A percentile compares a stretch with the other conserved stretches of the same genome.
Evolutionary conservation across 306 rosid species (phyloP).

Genomic region (Begonia loranthoides): DNA sequence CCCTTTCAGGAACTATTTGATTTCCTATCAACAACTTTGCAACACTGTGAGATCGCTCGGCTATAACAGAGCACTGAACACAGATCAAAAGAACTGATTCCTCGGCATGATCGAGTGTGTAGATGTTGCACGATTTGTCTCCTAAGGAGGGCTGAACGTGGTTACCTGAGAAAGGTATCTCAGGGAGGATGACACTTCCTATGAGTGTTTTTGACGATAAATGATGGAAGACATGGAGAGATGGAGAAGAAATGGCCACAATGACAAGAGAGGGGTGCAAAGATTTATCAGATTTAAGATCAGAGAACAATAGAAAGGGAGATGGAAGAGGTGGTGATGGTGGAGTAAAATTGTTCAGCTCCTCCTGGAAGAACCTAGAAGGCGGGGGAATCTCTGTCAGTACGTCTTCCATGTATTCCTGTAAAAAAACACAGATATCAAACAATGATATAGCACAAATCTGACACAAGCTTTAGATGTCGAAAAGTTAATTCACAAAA

Average conservation of each 20-base stretch:
- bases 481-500: too few relatives aligned
- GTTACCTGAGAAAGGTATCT: constrained; percentile 35
- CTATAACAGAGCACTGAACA: constrained; percentile 22
- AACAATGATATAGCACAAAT: not conserved
- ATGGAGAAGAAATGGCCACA: constrained; percentile 46
- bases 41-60: constrained; percentile 35
- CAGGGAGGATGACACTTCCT: constrained; percentile 64
- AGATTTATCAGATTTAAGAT: constrained; percentile 17
- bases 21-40: constrained; percentile 32
- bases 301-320: constrained; percentile 46
- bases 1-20: constrained; percentile 31
- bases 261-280: constrained; percentile 61
- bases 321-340: constrained; percentile 49
- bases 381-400: constrained; percentile 76
- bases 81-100: constrained; percentile 28
- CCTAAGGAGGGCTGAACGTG: constrained; percentile 25
- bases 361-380: constrained; percentile 67
- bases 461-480: too few relatives aligned
- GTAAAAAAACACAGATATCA: constrained; percentile 1
- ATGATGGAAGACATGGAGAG: constrained; percentile 44
- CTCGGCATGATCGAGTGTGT: constrained; percentile 12
- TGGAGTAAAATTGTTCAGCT: constrained; percentile 55
- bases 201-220: constrained; percentile 21
- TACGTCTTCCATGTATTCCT: constrained; percentile 57
- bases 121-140: constrained; percentile 32